Base-by-base conservation (phyloP, 1,139 yeast genomes). In the Arxiozyma heterogenica region DNA sequence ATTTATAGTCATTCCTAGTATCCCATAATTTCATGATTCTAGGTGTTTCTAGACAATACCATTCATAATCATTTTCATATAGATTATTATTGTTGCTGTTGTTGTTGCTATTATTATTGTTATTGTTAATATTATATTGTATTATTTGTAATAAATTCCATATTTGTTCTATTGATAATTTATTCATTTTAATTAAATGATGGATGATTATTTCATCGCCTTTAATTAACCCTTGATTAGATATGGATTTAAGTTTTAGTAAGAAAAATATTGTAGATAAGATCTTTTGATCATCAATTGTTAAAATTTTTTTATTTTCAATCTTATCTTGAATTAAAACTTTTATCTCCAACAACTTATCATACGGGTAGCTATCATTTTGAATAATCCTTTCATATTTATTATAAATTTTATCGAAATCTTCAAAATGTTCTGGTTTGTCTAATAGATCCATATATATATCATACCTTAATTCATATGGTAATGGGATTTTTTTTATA, bases 401-500 rank as follows among this genome's bases (percentile, higher is more conserved):
- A 34, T 12, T 15, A 34, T 34, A 34, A 12, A 34, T 8, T 34
- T 34, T n/a, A 34, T 11, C n/a, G 6, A 34, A 34, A 34, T n/a
- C 15, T 34, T 34, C 39, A 12, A 34, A 34, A 15, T 12, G 15
- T 34, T 15, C 39, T 4, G 17, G 17, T 34, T 12, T 12, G n/a
- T 34, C 6, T n/a, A 34, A 15, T 12, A 34, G 6, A 34, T 34
- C 39, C 39, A 34, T 34, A 34, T 71, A 73, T 8, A 74, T 57
- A 22, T 65, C 55, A 54, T 59, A 67, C 52, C 77, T 64, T 21
- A 63, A 52, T n/a, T 66, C 65, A 15, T 66, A 63, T 6, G 72
- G 71, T n/a, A 74, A 61, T 5, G 61, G 53, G 1, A 76, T 70
- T 55, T 71, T 71, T 72, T 75, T 71, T 23, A 72, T 65, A 12